A percentile compares a stretch with the other conserved stretches of the same genome.
phyloP scores from a whole-genome alignment of 805 yeast genomes.

The Hanseniaspora lachancei region DNA sequence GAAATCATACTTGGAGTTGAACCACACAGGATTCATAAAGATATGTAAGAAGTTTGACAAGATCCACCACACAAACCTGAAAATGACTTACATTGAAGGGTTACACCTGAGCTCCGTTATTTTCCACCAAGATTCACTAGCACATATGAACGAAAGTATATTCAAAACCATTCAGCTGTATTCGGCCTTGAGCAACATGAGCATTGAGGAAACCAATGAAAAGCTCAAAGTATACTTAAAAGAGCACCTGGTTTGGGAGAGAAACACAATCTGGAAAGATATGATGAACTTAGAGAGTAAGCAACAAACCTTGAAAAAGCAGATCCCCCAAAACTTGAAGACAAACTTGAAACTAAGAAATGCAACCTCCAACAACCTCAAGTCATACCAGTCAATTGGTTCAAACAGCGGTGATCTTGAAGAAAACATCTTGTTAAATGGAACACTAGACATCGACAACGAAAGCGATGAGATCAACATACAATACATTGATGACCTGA shows the following conservation, averaged over 20 bases:
- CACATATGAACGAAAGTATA: constrained; percentile 39
- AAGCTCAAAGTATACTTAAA: constrained; percentile 49
- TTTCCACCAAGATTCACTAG: constrained; percentile 40
- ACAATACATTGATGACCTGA: constrained; percentile 25
- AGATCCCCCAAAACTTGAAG: constrained; percentile 6
- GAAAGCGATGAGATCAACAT: constrained; percentile 11
- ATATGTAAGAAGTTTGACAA: constrained; percentile 89
- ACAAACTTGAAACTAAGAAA: background rate
- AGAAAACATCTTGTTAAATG: constrained; percentile 20
- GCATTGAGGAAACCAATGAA: constrained; percentile 32
- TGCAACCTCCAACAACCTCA: background rate
- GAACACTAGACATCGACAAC: constrained; percentile 15
- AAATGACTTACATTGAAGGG: constrained; percentile 41
- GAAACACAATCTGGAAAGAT: constrained; percentile 96
- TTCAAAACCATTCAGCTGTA: constrained; percentile 41
- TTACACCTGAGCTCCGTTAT: constrained; percentile 38
- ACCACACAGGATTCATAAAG: constrained; percentile 78
- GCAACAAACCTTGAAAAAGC: constrained; percentile 52
- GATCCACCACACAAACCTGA: constrained; percentile 49
- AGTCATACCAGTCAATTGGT: constrained; percentile 3
- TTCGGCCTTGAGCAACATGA: constrained; percentile 28
- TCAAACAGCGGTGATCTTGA: constrained; percentile 16
- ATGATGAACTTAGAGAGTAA: constrained; percentile 83
- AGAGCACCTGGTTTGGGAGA: constrained; percentile 93
- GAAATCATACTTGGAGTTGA: constrained; percentile 69